Evolutionary conservation across 2,329 filamentous ascomycete species (phyloP), one percentile per base, ranked within the genome.

Genomic region (Microsporum audouinii): DNA sequence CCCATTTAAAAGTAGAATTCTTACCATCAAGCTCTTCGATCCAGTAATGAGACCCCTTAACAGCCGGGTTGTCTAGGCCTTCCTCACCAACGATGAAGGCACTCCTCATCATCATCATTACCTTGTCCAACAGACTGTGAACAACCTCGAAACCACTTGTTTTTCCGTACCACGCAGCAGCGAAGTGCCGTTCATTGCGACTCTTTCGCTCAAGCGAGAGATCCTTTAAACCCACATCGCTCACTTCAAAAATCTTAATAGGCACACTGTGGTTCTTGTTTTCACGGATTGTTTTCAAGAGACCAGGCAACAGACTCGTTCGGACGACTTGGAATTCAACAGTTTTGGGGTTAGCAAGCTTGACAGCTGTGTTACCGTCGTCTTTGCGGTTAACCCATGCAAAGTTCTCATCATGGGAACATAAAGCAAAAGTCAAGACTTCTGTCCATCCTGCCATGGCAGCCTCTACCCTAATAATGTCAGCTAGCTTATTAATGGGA

Each of bases 371-470:
- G 62, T 82, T 86, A 65, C 89, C 89, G 69, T 95, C 88, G 67
- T 96, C 91, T 71, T 86, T 85, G 71, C 91, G 87, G 77, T 96
- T 96, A 58, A 99, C 80, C 88, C 89, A 96, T 63, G 82, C 87
- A 73, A 97, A 99, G 79, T 99, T 99, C 81, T 99, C 94, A 71
- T 97, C 92, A 74, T 96, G 91, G 53, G 90, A 95, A 81, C 94
- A 99, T 60, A 99, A 84, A 67, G 96, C 97, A 33, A 99, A 81
- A 31, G 94, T 92, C 83, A 99, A 87, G 61, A 96, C 92, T 78
- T 99, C 94, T 60, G 85, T 87, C 94, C 94, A 99, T 63, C 94
- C 94, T 4, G 92, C 88, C 84, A 96, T 94, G 60, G 91, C 92
- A 58, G 88, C 84, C 75, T 99, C 94, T 60, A 86, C 78, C 60